A percentile compares a stretch with the other conserved stretches of the same genome.
These are phyloP conservation scores for Hanseniaspora gamundiae DNA, from an alignment of 1,139 yeast species.

Conservation along the genomic window DNA sequence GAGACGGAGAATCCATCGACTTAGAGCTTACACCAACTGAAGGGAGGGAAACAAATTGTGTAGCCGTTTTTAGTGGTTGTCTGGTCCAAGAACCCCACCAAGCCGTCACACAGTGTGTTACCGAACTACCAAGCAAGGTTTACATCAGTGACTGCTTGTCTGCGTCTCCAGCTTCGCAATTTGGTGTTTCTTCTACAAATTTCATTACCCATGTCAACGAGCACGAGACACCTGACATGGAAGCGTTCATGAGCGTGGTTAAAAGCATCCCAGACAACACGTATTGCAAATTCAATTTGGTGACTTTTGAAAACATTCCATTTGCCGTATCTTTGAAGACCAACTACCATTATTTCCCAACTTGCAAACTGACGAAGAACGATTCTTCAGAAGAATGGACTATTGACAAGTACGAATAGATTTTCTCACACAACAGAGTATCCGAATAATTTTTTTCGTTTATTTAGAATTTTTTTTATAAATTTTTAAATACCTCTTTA, in stretches of 20 bases:
- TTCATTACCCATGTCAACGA: slow-evolving; percentile 88
- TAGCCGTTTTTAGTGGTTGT: slow-evolving; percentile 77
- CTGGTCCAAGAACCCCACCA: slow-evolving; percentile 55
- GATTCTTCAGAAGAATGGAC: slow-evolving; percentile 36
- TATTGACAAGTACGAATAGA: neutral
- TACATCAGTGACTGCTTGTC: slow-evolving; percentile 60
- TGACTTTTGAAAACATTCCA: slow-evolving; percentile 77
- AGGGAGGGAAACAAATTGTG: slow-evolving; percentile 48
- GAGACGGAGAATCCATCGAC: slow-evolving; percentile 43
- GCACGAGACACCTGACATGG: slow-evolving; percentile 54
- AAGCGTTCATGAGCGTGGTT: slow-evolving; percentile 51
- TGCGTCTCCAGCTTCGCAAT: slow-evolving; percentile 81
- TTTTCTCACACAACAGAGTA: neutral
- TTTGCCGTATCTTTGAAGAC: slow-evolving; percentile 78
- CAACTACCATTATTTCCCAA: slow-evolving; percentile 84
- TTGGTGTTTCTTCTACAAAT: slow-evolving; percentile 67
- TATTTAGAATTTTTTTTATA: neutral
- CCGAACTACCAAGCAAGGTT: slow-evolving; percentile 67
- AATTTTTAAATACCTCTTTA: neutral
- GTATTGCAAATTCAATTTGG: slow-evolving; percentile 68
- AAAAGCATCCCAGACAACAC: slow-evolving; percentile 62
- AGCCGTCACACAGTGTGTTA: slow-evolving; percentile 66
- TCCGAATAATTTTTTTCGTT: no score
- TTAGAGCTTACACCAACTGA: slow-evolving; percentile 49
- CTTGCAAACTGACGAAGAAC: slow-evolving; percentile 49